Conservation (phyloP, 768 basidiomycete species). For the Serendipita sp. region DNA sequence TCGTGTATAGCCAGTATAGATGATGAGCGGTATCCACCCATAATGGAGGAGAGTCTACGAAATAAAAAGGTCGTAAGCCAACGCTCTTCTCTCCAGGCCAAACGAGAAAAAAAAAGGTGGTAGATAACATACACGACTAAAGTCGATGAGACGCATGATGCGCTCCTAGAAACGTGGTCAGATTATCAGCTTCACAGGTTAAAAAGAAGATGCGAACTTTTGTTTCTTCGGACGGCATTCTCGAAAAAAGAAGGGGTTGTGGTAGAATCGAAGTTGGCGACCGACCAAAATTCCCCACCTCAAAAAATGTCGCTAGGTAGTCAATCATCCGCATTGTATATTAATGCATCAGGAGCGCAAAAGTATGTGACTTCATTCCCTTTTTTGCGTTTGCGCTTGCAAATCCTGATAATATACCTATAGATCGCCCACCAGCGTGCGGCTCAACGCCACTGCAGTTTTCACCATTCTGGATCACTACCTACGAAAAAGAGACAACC, state of each 20-base stretch:
- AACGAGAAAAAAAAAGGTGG: neutral
- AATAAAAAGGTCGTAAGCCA: neutral
- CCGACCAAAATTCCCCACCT: neutral
- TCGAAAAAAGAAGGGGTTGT: neutral
- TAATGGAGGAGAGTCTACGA: constrained; percentile 78
- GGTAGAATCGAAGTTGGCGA: neutral
- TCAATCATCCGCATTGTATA: constrained; percentile 30
- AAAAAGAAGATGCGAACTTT: constrained; percentile 34
- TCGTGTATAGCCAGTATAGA: constrained; percentile 85
- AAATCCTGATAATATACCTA: neutral
- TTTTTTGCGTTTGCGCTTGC: neutral
- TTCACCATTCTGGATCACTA: constrained; percentile 96
- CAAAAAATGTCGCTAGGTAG: constrained; percentile 34
- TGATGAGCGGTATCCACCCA: constrained; percentile 92
- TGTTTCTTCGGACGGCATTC: constrained; percentile 84
- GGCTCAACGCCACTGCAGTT: constrained; percentile 81
- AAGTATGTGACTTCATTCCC: neutral
- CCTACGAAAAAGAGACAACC: constrained; percentile 64
- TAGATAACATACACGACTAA: constrained; percentile 51
- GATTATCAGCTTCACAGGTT: neutral
- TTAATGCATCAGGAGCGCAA: constrained; percentile 17
- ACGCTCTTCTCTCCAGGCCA: neutral
- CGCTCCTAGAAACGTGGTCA: constrained; percentile 42
- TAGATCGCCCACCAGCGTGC: constrained; percentile 45
- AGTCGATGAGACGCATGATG: constrained; percentile 63